phyloP scores from a whole-genome alignment of 768 basidiomycete species.

The Floccularia luteovirens region DNA sequence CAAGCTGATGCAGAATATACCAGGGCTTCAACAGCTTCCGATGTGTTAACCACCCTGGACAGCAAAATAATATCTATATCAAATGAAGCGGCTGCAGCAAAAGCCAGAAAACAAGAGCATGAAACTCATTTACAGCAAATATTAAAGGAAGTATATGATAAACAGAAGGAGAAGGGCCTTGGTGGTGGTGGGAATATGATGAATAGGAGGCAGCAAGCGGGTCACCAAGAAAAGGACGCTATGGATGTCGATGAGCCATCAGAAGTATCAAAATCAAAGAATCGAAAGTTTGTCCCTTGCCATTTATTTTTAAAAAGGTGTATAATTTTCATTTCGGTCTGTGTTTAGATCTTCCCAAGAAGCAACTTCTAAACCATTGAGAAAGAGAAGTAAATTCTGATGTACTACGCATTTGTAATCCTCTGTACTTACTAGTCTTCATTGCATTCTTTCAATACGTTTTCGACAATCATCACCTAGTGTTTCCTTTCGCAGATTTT shows the following conservation, averaged over 20 bases:
- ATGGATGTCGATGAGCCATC: conserved; percentile 67
- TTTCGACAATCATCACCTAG: neutral
- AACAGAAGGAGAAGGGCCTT: conserved; percentile 51
- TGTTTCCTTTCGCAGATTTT: neutral
- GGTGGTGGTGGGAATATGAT: conserved; percentile 17
- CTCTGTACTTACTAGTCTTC: neutral
- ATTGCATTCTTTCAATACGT: conserved; percentile 1
- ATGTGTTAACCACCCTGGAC: conserved; percentile 68
- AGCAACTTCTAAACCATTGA: conserved; percentile 33
- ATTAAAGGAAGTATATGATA: conserved; percentile 57
- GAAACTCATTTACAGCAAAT: conserved; percentile 43
- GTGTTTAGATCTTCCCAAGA: conserved; percentile 30
- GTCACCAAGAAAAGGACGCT: conserved; percentile 15
- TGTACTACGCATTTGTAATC: neutral
- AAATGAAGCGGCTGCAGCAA: conserved; percentile 28
- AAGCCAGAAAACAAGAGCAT: conserved; percentile 40
- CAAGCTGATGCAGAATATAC: conserved; percentile 2
- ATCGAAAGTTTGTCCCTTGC: conserved; percentile 47
- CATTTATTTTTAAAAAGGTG: neutral
- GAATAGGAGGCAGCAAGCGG: neutral
- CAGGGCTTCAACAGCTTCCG: conserved; percentile 67
- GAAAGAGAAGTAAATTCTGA: conserved; percentile 55
- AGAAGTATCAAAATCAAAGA: conserved; percentile 42
- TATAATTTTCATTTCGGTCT: neutral
- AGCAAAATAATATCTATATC: conserved; percentile 55